phyloP scores from a whole-genome alignment of 257 asterid species.

The Coffea canephora region DNA sequence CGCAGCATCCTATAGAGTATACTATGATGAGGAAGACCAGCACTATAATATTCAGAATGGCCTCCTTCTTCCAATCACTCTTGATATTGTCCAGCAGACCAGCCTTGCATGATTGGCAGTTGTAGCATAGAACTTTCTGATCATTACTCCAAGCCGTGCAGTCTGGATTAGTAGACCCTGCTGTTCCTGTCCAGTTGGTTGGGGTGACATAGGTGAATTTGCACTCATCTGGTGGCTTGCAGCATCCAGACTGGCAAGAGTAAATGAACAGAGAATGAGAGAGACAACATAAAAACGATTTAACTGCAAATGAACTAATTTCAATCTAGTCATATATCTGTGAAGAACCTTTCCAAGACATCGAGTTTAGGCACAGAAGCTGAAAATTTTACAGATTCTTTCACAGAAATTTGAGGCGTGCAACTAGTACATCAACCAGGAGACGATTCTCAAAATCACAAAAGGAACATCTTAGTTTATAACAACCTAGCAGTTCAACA shows the following conservation, averaged over 20 bases:
- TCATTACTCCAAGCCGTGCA: conserved; percentile 64
- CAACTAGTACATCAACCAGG: not conserved
- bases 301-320: not conserved
- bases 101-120: conserved; percentile 80
- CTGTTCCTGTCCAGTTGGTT: conserved; percentile 61
- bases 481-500: not conserved
- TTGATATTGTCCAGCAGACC: conserved; percentile 84
- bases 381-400: not conserved
- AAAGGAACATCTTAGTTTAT: not conserved
- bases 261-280: not conserved
- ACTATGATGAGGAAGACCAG: conserved; percentile 76
- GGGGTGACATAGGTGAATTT: conserved; percentile 64
- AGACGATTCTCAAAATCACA: too few relatives aligned
- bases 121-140: conserved; percentile 51
- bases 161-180: conserved; percentile 43
- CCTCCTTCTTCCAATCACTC: conserved; percentile 80
- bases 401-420: not conserved
- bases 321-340: not conserved
- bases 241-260: conserved; percentile 83
- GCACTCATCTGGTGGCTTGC: conserved; percentile 81
- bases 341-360: not conserved
- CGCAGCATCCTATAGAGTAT: conserved; percentile 82
- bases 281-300: not conserved
- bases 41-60: conserved; percentile 61
- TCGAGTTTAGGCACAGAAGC: not conserved